Evolutionary conservation across 805 yeast genomes (phyloP).

Genomic region (Pichia nakasei): DNA sequence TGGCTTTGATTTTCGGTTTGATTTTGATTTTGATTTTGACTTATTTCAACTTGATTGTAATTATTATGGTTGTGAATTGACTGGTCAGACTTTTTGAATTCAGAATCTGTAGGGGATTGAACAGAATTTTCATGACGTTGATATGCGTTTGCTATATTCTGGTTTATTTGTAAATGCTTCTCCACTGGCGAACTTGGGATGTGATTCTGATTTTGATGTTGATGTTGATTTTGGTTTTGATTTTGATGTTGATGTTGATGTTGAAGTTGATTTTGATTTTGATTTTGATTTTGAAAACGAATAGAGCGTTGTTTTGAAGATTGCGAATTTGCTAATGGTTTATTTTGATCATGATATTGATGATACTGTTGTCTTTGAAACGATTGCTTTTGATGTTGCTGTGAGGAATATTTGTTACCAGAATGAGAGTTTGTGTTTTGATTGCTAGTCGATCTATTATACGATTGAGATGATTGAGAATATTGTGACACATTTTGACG

Average conservation of each 20-base stretch:
- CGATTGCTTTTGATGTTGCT: too few species aligned
- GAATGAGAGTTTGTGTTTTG: too few species aligned
- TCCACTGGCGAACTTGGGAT: neutral
- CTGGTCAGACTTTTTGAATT: neutral
- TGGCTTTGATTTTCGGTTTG: neutral
- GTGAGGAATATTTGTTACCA: too few species aligned
- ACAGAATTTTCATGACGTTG: neutral
- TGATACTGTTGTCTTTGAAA: too few species aligned
- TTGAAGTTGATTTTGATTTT: conserved; percentile 1
- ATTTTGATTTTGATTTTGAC: too few species aligned
- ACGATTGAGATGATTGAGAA: too few species aligned
- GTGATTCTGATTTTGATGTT: neutral
- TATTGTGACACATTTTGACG: too few species aligned
- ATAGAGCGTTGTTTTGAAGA: too few species aligned
- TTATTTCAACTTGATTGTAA: too few species aligned
- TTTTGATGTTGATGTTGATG: neutral
- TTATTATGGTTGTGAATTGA: neutral
- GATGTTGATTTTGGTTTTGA: conserved; percentile 4
- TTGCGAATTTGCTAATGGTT: too few species aligned
- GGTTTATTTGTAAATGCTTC: neutral
- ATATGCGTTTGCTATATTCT: neutral
- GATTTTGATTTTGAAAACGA: too few species aligned
- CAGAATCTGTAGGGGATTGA: neutral
- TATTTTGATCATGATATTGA: neutral
- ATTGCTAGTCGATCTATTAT: too few species aligned